phyloP scores from a whole-genome alignment of 1,284 basidiomycete species.

The Polyporus tsugae region DNA sequence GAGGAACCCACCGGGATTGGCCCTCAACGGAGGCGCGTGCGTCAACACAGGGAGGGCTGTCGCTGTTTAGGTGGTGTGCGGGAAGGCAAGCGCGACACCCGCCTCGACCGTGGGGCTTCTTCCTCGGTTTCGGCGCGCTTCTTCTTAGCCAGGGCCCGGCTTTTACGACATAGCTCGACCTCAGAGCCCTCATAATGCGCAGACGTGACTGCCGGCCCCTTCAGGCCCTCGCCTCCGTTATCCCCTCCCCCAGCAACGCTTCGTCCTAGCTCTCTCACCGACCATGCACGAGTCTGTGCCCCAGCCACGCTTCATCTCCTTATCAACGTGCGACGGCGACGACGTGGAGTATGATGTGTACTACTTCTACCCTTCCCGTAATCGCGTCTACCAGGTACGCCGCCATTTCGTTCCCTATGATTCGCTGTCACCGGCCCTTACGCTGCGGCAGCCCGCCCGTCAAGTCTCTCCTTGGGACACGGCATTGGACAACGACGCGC shows the following conservation, averaged over 20 bases:
- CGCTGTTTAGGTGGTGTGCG: conserved; percentile 22
- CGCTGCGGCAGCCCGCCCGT: neutral
- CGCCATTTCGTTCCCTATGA: neutral
- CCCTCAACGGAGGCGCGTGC: conserved; percentile 11
- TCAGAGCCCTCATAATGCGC: conserved; percentile 6
- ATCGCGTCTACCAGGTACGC: conserved; percentile 16
- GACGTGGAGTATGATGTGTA: conserved; percentile 29
- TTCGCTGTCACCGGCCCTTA: neutral
- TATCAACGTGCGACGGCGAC: conserved; percentile 8
- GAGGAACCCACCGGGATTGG: conserved; percentile 19
- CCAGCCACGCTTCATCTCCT: conserved; percentile 13
- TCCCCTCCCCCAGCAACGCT: neutral
- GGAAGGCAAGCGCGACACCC: conserved; percentile 17
- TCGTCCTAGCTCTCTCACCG: neutral
- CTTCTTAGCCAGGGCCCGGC: conserved; percentile 13
- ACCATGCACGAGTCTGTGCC: conserved; percentile 25
- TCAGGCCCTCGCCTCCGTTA: neutral
- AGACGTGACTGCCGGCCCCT: conserved; percentile 11
- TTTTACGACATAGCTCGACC: conserved; percentile 26
- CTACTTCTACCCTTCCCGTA: conserved; percentile 22
- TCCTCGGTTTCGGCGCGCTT: conserved; percentile 21
- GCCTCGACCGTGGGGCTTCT: conserved; percentile 29
- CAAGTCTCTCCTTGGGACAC: neutral
- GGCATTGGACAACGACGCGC: conserved; percentile 11
- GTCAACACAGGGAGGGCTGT: conserved; percentile 22